These are phyloP conservation scores for Cyathus striatus DNA, from an alignment of 768 basidiomycete species.

Conservation along the genomic window DNA sequence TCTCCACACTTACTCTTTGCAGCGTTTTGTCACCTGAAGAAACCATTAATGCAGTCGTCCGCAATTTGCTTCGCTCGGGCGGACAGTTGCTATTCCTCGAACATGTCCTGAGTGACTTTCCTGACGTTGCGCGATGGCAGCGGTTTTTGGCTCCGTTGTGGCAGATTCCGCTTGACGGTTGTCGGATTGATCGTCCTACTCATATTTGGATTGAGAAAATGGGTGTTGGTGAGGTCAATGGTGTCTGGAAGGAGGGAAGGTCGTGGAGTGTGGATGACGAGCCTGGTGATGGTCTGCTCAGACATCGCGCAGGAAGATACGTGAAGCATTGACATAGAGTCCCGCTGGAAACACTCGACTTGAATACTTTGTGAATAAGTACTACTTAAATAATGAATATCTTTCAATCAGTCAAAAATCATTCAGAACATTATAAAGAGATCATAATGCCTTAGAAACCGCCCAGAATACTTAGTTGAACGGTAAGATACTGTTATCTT, in stretches of 20 bases:
- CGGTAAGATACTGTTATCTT: no score
- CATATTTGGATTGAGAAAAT: constrained; percentile 40
- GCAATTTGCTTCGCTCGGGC: constrained; percentile 54
- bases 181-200: constrained; percentile 54
- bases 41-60: constrained; percentile 40
- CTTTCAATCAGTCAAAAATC: no score
- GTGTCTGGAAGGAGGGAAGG: constrained; percentile 43
- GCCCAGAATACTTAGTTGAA: no score
- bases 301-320: constrained; percentile 54
- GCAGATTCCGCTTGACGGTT: constrained; percentile 56
- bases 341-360: no score
- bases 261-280: constrained; percentile 49
- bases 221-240: constrained; percentile 20
- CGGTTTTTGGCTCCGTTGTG: constrained; percentile 69
- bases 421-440: no score
- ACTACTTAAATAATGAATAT: no score
- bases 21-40: constrained; percentile 51
- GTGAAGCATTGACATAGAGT: no score
- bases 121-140: constrained; percentile 69
- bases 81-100: constrained; percentile 67
- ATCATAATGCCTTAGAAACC: no score
- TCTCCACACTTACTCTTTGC: constrained; percentile 65
- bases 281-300: constrained; percentile 52
- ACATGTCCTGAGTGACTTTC: constrained; percentile 52
- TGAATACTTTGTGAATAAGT: no score